Base-by-base conservation (phyloP, 345 rosid species). In the Lepidium sativum region DNA sequence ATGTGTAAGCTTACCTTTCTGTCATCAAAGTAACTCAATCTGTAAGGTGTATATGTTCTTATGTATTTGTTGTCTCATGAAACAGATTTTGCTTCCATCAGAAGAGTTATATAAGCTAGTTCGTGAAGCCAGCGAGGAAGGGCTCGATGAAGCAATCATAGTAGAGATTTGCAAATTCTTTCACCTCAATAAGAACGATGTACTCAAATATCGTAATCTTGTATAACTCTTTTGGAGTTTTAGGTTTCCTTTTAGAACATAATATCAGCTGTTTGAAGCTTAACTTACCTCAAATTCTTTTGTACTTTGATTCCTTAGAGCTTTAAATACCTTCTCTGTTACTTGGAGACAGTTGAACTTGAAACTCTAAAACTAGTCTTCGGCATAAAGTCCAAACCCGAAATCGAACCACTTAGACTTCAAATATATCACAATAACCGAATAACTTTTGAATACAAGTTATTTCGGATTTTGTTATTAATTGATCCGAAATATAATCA, bases 21-120 rank as follows among this genome's bases (percentile, higher is more conserved):
- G 21, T 12, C 58, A 63, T 11, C 15, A 38, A 27, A 72, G 15
- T 12, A 56, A 64, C 55, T 71, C 32, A 51, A n/a, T 43, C 38
- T 4, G 21, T 12, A 58, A 13, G 12, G 17, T 42, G 44, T 59
- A 11, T 32, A 32, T n/a, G 32, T 20, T 59, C 56, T 52, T n/a
- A 39, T 21, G 23, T 48, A 9, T 55, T 43, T 72, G 49, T 29
- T 37, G 27, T n/a, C 7, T 58, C 14, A 16, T 39, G 60, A 58
- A 44, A 23, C 57, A 90, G 99, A 80, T 80, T 37, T 61, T 94
- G 85, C 73, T 72, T 65, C 89, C 99, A 60, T 94, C 95, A 0
- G 60, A 69, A 67, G 87, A 88, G 73, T 86, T 90, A 1, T 68
- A 83, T 65, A 68, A 80, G 21, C 75, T 86, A 35, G 25, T 80